These are phyloP conservation scores for Cyclanthera cordifolia DNA, from an alignment of 306 rosid species.

Conservation along the genomic window DNA sequence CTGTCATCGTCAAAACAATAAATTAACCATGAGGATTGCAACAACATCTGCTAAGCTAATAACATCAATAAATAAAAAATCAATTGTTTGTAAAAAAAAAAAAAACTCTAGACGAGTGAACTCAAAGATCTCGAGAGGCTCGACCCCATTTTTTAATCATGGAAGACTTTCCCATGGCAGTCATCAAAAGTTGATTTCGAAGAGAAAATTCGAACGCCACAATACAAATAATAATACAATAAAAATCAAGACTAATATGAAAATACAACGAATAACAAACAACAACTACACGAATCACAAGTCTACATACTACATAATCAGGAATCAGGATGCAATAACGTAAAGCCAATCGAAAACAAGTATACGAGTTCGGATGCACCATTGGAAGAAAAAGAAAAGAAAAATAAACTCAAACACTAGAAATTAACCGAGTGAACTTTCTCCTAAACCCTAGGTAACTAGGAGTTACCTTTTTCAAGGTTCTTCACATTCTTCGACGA, in stretches of 20 bases:
- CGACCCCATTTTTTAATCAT: background rate
- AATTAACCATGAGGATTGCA: background rate
- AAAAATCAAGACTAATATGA: background rate
- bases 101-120: background rate
- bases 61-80: background rate
- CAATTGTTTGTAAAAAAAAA: too few species aligned
- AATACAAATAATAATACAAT: background rate
- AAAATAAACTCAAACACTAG: background rate
- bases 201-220: background rate
- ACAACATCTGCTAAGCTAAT: background rate
- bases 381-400: background rate
- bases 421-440: background rate
- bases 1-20: conserved; percentile 14
- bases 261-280: background rate
- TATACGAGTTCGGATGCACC: background rate
- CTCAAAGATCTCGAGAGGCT: background rate
- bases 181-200: background rate
- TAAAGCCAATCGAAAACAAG: background rate
- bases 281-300: background rate
- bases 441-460: background rate
- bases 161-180: background rate
- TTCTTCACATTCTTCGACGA: conserved; percentile 75
- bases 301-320: background rate
- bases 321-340: background rate
- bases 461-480: conserved; percentile 56